Conservation (phyloP, 2,329 filamentous ascomycete genomes). For the Cercospora janseana region DNA sequence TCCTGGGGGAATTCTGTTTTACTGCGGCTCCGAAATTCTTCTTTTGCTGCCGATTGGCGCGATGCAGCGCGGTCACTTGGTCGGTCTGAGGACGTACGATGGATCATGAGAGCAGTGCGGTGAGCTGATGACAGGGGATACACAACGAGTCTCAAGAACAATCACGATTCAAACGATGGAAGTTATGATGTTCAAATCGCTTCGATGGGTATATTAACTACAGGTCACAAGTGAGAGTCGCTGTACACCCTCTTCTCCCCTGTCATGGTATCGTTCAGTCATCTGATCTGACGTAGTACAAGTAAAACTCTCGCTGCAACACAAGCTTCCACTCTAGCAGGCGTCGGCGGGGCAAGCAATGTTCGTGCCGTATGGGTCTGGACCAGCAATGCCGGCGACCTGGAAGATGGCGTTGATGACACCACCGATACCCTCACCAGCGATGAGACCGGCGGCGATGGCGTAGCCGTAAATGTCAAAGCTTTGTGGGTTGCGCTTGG, state of each 20-base stretch:
- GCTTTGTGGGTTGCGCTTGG: conserved; percentile 50
- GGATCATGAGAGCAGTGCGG: too few species aligned
- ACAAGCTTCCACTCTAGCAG: conserved; percentile 28
- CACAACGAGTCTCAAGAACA: background rate
- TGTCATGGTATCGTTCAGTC: conserved; percentile 3
- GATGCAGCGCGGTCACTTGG: too few species aligned
- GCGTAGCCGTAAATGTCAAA: conserved; percentile 61
- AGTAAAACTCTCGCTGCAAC: background rate
- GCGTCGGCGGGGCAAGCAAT: conserved; percentile 44
- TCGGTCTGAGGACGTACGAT: too few species aligned
- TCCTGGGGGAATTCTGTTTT: too few species aligned
- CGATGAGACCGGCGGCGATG: conserved; percentile 60
- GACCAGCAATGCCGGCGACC: conserved; percentile 45
- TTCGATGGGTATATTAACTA: background rate
- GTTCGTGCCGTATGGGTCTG: conserved; percentile 42
- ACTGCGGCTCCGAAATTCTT: too few species aligned
- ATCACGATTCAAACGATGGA: background rate
- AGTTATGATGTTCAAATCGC: conserved; percentile 3
- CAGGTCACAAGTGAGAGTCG: conserved; percentile 5
- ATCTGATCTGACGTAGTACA: conserved; percentile 2
- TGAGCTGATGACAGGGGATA: background rate
- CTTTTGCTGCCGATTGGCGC: too few species aligned
- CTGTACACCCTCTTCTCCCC: conserved; percentile 2
- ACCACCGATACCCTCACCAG: conserved; percentile 63
- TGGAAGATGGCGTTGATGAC: conserved; percentile 59